phyloP scores from a whole-genome alignment of 495 filamentous ascomycete genomes.

The Penicillium paradoxum region DNA sequence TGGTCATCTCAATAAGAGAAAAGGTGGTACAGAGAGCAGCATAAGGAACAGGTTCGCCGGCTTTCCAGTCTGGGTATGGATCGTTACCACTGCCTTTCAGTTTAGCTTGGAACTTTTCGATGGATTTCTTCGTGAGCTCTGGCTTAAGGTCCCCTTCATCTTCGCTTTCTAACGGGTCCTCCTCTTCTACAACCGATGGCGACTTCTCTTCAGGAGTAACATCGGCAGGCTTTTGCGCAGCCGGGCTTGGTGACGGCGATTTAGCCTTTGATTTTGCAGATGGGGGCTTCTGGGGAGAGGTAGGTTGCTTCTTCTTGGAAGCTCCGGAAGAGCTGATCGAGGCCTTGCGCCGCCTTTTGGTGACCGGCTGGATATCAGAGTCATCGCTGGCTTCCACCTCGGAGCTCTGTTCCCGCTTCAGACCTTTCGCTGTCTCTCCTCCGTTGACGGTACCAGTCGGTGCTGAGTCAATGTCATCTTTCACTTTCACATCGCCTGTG shows the following conservation, averaged over 20 bases:
- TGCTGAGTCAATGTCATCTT: slow-evolving; percentile 25
- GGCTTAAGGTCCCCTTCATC: slow-evolving; percentile 73
- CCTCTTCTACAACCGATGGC: slow-evolving; percentile 41
- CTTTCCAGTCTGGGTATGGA: slow-evolving; percentile 90
- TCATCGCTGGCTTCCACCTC: slow-evolving; percentile 42
- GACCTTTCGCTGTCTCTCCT: slow-evolving; percentile 7
- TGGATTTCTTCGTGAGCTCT: slow-evolving; percentile 66
- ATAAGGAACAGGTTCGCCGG: slow-evolving; percentile 85
- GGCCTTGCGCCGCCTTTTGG: slow-evolving; percentile 35
- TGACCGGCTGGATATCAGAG: slow-evolving; percentile 51
- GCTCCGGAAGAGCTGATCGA: slow-evolving; percentile 8
- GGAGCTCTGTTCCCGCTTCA: slow-evolving; percentile 38
- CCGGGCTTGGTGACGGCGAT: slow-evolving; percentile 20
- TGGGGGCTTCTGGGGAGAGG: slow-evolving; percentile 24
- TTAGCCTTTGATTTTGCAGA: slow-evolving; percentile 13
- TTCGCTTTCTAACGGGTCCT: slow-evolving; percentile 47
- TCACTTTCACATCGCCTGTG: slow-evolving; percentile 34
- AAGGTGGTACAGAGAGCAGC: slow-evolving; percentile 93
- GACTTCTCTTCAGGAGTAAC: slow-evolving; percentile 33
- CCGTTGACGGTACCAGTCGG: background rate
- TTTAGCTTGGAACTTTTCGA: slow-evolving; percentile 78
- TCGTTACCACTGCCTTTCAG: slow-evolving; percentile 63
- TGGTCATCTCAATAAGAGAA: slow-evolving; percentile 86
- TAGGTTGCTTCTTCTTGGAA: slow-evolving; percentile 21
- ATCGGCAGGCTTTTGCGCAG: slow-evolving; percentile 34